Conservation (phyloP, 805 yeast species). For the Ogataea methanolica region DNA sequence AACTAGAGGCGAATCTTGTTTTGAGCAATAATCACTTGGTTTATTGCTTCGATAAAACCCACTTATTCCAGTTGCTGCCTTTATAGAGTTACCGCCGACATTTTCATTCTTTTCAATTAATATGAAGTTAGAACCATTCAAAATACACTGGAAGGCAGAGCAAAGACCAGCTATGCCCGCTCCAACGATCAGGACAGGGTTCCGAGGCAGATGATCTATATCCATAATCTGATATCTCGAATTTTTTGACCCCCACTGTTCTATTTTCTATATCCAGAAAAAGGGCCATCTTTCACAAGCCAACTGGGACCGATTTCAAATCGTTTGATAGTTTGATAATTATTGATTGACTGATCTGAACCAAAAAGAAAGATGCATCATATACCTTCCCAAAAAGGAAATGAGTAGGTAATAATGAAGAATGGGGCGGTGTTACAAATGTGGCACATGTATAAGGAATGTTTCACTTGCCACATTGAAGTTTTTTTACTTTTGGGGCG, state of each 20-base stretch:
- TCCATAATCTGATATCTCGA: neutral
- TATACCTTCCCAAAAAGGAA: neutral
- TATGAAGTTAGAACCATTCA: constrained; percentile 46
- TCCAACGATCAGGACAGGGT: constrained; percentile 52
- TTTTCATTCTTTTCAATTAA: constrained; percentile 53
- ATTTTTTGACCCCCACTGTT: too few relatives aligned
- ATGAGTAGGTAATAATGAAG: neutral
- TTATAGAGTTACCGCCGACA: constrained; percentile 57
- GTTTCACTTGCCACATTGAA: too few relatives aligned
- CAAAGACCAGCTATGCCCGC: constrained; percentile 63
- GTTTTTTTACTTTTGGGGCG: too few relatives aligned
- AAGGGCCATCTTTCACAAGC: too few relatives aligned
- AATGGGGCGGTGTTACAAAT: too few relatives aligned
- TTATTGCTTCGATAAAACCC: constrained; percentile 60
- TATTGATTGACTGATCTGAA: too few relatives aligned
- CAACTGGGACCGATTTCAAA: too few relatives aligned
- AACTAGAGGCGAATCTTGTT: constrained; percentile 50
- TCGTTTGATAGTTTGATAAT: too few relatives aligned
- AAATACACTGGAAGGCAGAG: constrained; percentile 47
- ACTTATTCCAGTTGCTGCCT: constrained; percentile 62
- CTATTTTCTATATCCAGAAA: too few relatives aligned
- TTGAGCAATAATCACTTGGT: constrained; percentile 31
- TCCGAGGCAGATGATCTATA: constrained; percentile 21
- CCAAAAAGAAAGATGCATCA: neutral
- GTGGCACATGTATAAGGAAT: too few relatives aligned